Base-by-base conservation (phyloP, 345 rosid species). In the Theobroma cacao region DNA sequence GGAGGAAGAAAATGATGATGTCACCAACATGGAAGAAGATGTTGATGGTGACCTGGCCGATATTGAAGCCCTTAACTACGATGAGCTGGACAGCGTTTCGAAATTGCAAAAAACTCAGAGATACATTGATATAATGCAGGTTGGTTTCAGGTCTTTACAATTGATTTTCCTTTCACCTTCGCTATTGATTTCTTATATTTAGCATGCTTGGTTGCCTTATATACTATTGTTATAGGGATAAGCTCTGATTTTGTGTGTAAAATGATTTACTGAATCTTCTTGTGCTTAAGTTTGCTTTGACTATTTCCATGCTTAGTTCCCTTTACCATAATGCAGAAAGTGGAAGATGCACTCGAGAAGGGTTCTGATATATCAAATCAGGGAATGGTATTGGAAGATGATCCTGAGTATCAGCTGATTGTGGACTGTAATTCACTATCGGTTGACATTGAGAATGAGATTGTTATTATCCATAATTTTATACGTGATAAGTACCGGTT, bases 401-500 rank as follows among this genome's bases (percentile, higher is more conserved):
- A 95, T 86, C 99, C 97, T 2, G 97, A 94, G 71, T 96, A 92
- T 82, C 95, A 90, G 87, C 89, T 96, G 41, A 96, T 96, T 5
- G 98, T 96, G 45, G 97, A 96, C 31, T 94, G 97, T 69, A 96
- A 96, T 83, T 87, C 90, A 38, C 85, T 96, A 8, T 96, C 97
- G 0, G 98, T 94, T 18, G 99, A 96, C 63, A 91, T 92, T 2
- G 99, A 92, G 88, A 96, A 96, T 79, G 98, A 95, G 79, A 92
- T 95, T 33, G 77, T 87, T 36, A 94, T 96, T 8, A 93, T 96
- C 76, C 98, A 94, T 82, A 94, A 88, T 83, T 94, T 92, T 77
- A 92, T 94, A 71, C 94, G 97, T 31, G 99, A 91, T 80, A 96
- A 95, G 82, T 95, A 93, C 83, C 83, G 89, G 0, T 81, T 89